These are phyloP conservation scores for Calonectria pauciramosa DNA, from an alignment of 2,329 filamentous ascomycete genomes.

Conservation along the genomic window DNA sequence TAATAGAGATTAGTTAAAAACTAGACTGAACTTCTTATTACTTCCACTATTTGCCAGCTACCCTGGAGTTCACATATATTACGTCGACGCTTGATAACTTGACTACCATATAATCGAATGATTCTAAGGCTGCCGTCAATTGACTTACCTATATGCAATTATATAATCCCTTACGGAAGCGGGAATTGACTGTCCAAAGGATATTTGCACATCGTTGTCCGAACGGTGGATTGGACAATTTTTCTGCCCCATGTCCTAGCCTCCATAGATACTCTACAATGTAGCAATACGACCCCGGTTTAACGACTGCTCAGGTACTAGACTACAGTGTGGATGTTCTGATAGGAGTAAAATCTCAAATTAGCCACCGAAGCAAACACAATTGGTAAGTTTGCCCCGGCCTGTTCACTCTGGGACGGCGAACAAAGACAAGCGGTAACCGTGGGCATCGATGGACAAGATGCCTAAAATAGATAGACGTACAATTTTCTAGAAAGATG, in stretches of 20 bases:
- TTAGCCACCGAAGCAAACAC: background rate
- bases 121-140: background rate
- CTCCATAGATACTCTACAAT: background rate
- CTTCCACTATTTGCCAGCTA: background rate
- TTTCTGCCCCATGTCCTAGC: background rate
- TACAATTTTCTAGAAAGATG: background rate
- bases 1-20: background rate
- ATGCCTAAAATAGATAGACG: background rate
- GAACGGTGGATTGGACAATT: background rate
- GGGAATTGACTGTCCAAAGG: background rate
- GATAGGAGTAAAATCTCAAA: background rate
- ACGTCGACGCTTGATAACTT: rapidly evolving
- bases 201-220: no score
- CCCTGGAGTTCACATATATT: background rate
- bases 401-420: background rate
- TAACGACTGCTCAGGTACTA: background rate
- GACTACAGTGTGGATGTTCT: background rate
- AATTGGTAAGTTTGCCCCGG: background rate
- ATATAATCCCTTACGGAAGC: background rate
- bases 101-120: background rate
- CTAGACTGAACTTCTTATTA: background rate
- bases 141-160: background rate
- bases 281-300: background rate
- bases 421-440: background rate
- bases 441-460: background rate